Evolutionary conservation across 306 rosid species (phyloP).

Genomic region (Gillenia trifoliata): DNA sequence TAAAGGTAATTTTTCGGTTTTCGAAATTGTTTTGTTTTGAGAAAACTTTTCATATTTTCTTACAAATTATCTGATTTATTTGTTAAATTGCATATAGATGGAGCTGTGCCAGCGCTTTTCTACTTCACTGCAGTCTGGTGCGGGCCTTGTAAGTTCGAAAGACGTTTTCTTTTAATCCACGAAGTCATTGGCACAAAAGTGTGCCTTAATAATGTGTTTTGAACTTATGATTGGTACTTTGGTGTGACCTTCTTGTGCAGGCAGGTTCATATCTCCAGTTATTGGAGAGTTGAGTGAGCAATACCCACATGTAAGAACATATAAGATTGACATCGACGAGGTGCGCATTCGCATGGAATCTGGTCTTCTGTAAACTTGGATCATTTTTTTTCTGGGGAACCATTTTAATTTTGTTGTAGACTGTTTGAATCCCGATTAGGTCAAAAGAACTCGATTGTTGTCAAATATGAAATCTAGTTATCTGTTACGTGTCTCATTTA

Average conservation of each 20-base stretch:
- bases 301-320: constrained; percentile 67
- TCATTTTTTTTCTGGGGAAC: background rate
- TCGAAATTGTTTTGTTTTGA: background rate
- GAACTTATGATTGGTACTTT: background rate
- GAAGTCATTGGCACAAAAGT: background rate
- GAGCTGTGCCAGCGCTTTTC: constrained; percentile 63
- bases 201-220: background rate
- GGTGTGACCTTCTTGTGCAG: constrained; percentile 32
- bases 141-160: constrained; percentile 76
- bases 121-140: constrained; percentile 93
- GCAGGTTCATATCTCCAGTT: constrained; percentile 66
- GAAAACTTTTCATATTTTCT: background rate
- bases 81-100: constrained; percentile 34
- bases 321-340: constrained; percentile 87
- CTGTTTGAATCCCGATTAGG: background rate
- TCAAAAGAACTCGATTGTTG: background rate
- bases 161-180: background rate
- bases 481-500: background rate
- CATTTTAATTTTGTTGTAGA: background rate
- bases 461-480: background rate
- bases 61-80: background rate
- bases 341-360: constrained; percentile 18
- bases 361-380: background rate
- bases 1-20: constrained; percentile 24
- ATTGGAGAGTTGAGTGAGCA: constrained; percentile 55